Evolutionary conservation across 495 filamentous ascomycete genomes (phyloP).

Genomic region (Amniculicola lignicola): DNA sequence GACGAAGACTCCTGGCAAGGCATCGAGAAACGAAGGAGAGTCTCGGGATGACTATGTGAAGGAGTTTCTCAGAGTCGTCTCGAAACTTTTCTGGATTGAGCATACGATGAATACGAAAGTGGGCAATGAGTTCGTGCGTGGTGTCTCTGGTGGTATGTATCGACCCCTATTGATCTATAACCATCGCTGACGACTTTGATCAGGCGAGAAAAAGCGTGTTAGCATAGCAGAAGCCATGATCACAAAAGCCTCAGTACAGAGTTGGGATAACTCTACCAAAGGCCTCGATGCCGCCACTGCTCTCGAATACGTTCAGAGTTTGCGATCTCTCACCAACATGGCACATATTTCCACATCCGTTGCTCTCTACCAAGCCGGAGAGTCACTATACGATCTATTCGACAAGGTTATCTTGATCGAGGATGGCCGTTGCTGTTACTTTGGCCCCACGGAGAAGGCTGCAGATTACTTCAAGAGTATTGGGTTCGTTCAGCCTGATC

Average conservation of each 20-base stretch:
- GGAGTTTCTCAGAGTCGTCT: slow-evolving; percentile 65
- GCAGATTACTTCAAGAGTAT: slow-evolving; percentile 61
- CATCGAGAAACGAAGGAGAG: slow-evolving; percentile 59
- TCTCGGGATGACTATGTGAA: slow-evolving; percentile 59
- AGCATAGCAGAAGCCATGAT: slow-evolving; percentile 68
- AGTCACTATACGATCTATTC: slow-evolving; percentile 65
- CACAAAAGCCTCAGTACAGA: slow-evolving; percentile 61
- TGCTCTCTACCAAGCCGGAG: slow-evolving; percentile 70
- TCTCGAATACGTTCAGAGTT: slow-evolving; percentile 60
- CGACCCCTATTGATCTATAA: too few species aligned
- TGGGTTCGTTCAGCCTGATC: slow-evolving; percentile 58
- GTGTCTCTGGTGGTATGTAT: slow-evolving; percentile 67
- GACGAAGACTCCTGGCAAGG: slow-evolving; percentile 63
- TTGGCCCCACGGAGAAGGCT: slow-evolving; percentile 56
- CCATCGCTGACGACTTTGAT: too few species aligned
- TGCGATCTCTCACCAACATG: slow-evolving; percentile 63
- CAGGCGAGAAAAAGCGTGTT: slow-evolving; percentile 73
- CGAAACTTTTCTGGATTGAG: slow-evolving; percentile 76
- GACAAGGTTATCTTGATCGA: slow-evolving; percentile 70
- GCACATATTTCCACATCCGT: slow-evolving; percentile 58
- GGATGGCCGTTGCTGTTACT: slow-evolving; percentile 64
- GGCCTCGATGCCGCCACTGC: slow-evolving; percentile 70
- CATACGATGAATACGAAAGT: slow-evolving; percentile 66
- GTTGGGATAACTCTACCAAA: slow-evolving; percentile 67
- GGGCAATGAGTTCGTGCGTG: slow-evolving; percentile 63